Base-by-base conservation (phyloP, 2,329 filamentous ascomycete genomes). In the Teratosphaeria viscida region DNA sequence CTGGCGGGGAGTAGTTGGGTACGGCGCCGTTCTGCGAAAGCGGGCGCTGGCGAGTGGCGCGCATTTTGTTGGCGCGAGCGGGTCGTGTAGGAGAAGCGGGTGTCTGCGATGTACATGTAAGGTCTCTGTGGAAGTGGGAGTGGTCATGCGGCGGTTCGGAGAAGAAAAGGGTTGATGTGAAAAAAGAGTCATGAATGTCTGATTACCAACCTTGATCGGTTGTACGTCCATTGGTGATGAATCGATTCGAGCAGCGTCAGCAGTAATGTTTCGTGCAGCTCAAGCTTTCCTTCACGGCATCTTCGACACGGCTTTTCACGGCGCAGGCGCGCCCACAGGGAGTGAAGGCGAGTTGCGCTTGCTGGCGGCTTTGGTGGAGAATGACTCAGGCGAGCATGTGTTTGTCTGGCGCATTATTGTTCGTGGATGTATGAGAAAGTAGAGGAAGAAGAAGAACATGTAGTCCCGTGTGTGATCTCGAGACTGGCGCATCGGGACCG, bases 21-120 rank as follows among this genome's bases (percentile, higher is more conserved):
- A 39, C 59, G 32, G 64, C 59, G 63, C 61, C 65, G 53, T 70
- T 65, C 57, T 65, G 65, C 34, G 68, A 70, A 39, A 60, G 57
- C 7, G 69, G 68, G 52, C 68, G 69, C 57, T 59, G 63, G 60
- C 67, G 64, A 56, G 65, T 49, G 55, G 55, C 60, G 61, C 67
- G 65, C 66, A 68, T 68, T 26, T 60, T 66, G 43, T 49, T 49
- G 58, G 54, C 49, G 54, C 23, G 26, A 27, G 19, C 16, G 14
- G 56, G 8, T 3, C 43, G 62, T 54, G 56, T 35, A 52, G 57
- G 59, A 23, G 55, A 53, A 49, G 57, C 54, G 37, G 39, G 49
- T 37, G 56, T 57, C 61, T 65, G 62, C 52, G 56, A 57, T 27
- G 43, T 23, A 57, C 27, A n/a, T 23, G 53, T 54, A 37, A 54